A percentile compares a stretch with the other conserved stretches of the same genome.
These are phyloP conservation scores for Chenopodium berlandieri DNA, from an alignment of 148 eudicot species.

Conservation along the genomic window DNA sequence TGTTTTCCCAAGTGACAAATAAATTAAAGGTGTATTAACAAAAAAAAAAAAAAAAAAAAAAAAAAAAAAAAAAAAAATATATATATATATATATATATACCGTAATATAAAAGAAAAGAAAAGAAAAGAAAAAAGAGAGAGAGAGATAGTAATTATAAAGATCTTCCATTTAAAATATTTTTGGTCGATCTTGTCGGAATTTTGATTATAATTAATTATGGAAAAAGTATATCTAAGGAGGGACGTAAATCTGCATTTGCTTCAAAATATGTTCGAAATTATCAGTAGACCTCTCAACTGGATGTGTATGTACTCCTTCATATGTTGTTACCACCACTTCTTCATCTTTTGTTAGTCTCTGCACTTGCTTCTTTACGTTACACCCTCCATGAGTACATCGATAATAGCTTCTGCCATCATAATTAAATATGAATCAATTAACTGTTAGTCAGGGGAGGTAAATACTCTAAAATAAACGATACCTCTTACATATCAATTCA, in stretches of 20 bases:
- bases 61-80: too few species aligned
- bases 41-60: too few species aligned
- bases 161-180: not conserved
- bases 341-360: constrained; percentile 42
- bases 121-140: not conserved
- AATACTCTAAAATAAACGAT: too few species aligned
- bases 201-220: not conserved
- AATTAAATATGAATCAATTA: not conserved
- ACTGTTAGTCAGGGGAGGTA: too few species aligned
- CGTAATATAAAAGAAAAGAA: too few species aligned
- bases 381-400: constrained; percentile 44
- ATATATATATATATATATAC: too few species aligned
- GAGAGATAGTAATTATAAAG: not conserved
- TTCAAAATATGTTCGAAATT: constrained; percentile 48
- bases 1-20: too few species aligned
- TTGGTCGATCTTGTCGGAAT: not conserved
- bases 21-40: too few species aligned
- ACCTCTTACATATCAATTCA: too few species aligned
- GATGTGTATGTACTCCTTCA: constrained; percentile 44
- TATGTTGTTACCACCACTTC: constrained; percentile 41
- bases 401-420: constrained; percentile 34
- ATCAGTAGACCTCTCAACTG: constrained; percentile 44
- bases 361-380: constrained; percentile 53
- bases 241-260: constrained; percentile 51
- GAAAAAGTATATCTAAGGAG: constrained; percentile 23